Percentiles rank a stretch among this genome's conserved stretches.
Conservation (phyloP, 495 filamentous ascomycete species). For the Cenococcum geophilum region DNA sequence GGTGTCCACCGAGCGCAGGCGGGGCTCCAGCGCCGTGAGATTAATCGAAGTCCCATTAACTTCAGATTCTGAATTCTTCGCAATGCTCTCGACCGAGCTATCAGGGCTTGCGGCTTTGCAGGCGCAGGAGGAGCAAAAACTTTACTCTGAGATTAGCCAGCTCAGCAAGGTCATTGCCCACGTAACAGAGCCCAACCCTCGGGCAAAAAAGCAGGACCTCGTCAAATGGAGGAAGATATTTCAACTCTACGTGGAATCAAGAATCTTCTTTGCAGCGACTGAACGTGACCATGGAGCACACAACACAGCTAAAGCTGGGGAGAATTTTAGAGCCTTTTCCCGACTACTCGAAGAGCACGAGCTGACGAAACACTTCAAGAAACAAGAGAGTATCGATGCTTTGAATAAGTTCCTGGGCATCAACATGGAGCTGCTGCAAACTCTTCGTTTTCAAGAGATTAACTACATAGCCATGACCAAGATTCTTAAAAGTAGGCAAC, state of each 20-base stretch:
- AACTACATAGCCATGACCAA: slow-evolving; percentile 64
- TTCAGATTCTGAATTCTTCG: slow-evolving; percentile 64
- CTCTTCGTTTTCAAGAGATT: slow-evolving; percentile 67
- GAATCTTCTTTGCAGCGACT: slow-evolving; percentile 66
- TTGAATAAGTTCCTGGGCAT: slow-evolving; percentile 57
- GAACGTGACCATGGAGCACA: slow-evolving; percentile 56
- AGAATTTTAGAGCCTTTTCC: slow-evolving; percentile 30
- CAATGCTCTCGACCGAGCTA: slow-evolving; percentile 56
- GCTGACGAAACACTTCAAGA: slow-evolving; percentile 52
- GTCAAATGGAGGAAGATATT: slow-evolving; percentile 69
- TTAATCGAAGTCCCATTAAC: slow-evolving; percentile 59
- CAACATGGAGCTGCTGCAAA: slow-evolving; percentile 58
- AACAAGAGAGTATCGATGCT: slow-evolving; percentile 49
- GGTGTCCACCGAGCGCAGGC: neutral
- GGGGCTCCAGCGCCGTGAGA: slow-evolving; percentile 18
- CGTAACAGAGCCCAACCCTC: slow-evolving; percentile 52
- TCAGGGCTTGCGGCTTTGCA: slow-evolving; percentile 55
- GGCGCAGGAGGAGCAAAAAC: slow-evolving; percentile 47
- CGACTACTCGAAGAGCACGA: slow-evolving; percentile 39
- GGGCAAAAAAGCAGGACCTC: slow-evolving; percentile 53
- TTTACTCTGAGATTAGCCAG: slow-evolving; percentile 48
- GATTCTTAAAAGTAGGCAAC: slow-evolving; percentile 65
- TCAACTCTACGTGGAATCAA: slow-evolving; percentile 59
- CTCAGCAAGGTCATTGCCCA: slow-evolving; percentile 53
- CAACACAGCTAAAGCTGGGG: slow-evolving; percentile 48